Base-by-base conservation (phyloP, 257 asterid genomes). In the Orobanche coerulescens region DNA sequence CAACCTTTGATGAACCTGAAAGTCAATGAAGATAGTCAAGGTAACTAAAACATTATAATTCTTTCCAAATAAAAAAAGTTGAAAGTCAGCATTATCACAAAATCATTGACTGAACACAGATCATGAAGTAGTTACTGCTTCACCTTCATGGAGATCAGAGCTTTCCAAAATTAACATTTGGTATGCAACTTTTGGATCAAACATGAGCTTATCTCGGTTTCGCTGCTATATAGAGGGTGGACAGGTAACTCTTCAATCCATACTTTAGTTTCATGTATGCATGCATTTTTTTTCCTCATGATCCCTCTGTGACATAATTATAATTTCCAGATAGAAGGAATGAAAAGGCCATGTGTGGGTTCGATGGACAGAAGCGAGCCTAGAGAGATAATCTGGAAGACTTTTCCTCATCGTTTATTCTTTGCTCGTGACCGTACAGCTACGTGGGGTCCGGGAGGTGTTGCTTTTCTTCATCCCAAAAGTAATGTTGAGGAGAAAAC, bases 371-470 rank as follows among this genome's bases (percentile, higher is more conserved):
- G 75, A 75, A 82, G 72, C 69, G 77, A 26, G 72, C 96, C 95
- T 47, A 78, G 81, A 77, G 88, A 78, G 51, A 71, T 71, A 43
- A 53, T 58, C 11, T 88, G 97, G 98, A 84, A 77, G 73, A 74
- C 75, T 39, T 76, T 82, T 65, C 95, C 94, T 56, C 91, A 84
- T 68, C 95, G 95, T 18, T 65, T 92, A 59, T 88, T 86, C 82
- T 92, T 88, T 62, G 98, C 72, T 73, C 87, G 81, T 50, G 98
- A 86, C 4, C 28, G 49, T 56, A 81, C 94, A 1, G 70, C 67
- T 30, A 84, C 95, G 6, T 92, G 98, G 98, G 98, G 98, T 62
- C 83, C 87, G 0, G 98, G 98, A 55, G 97, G 98, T 58, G 95
- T 86, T 76, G 97, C 98, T 68, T 92, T 92, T 71, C 89, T 92